Evolutionary conservation across 1,139 yeast species (phyloP), one percentile per base, ranked within the genome.

Genomic region (Kluyveromyces marxianus): DNA sequence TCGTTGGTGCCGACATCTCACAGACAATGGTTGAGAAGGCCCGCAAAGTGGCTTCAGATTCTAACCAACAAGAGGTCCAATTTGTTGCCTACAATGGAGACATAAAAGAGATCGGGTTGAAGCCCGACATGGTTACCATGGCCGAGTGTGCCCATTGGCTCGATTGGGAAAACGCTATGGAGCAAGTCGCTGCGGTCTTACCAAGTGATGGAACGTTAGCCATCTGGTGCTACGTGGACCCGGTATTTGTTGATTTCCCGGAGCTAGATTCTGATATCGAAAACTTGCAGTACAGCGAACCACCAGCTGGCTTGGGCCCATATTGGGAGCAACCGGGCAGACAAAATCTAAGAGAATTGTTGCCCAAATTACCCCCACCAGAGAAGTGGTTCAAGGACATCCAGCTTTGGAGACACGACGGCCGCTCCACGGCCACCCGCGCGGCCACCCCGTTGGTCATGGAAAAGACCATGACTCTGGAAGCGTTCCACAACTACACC

Each of bases 121-220:
- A 44, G 29, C 34, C 27, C 26, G 90, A 83, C 57, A 54, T 84
- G 53, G 67, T 85, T n/a, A 75, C 86, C 1, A 81, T 81, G 6
- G 94, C 89, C 0, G 89, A 87, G 60, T 83, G 89, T 42, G 76
- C 77, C 10, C 96, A 87, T 62, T 87, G 95, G 95, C 75, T 86
- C 46, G 72, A 81, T 35, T 77, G 76, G 50, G 70, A 67, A 0
- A 53, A 54, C 31, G 84, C 83, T 63, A 77, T 80, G 57, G 54
- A 60, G 7, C 78, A 76, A 47, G 72, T 76, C 33, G 62, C 68
- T 31, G 63, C 77, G 8, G 66, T 79, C 7, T 67, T 87, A 49
- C 75, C 72, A 50, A 69, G 74, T 0, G 72, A 71, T 25, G 95
- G 90, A 1, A 79, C 86, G 1, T 64, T 87, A 44, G 84, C 88